Evolutionary conservation across 2,329 filamentous ascomycete species (phyloP).

Genomic region (Pseudopyrenochaeta lycopersici): DNA sequence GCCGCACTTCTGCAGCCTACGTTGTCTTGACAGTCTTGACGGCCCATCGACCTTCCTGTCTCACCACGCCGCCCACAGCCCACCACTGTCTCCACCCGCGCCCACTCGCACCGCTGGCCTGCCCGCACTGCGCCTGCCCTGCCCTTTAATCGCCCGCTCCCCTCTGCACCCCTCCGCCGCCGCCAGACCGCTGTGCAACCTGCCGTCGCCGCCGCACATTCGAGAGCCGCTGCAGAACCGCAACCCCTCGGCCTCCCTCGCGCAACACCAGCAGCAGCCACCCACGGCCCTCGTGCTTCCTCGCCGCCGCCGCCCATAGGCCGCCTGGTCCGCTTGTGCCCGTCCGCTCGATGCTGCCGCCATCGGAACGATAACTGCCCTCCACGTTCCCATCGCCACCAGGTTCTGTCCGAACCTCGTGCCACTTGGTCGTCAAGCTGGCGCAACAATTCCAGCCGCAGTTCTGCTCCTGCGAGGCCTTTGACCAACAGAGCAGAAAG

Average conservation of each 20-base stretch:
- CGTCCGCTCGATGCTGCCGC: conserved; percentile 41
- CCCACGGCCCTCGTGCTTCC: not conserved
- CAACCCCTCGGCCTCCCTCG: conserved; percentile 13
- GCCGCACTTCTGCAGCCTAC: conserved; percentile 39
- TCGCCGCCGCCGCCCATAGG: conserved; percentile 14
- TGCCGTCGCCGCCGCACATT: conserved; percentile 35
- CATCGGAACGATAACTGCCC: conserved; percentile 26
- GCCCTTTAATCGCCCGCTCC: not conserved
- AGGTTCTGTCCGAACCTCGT: conserved; percentile 47
- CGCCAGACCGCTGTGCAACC: conserved; percentile 14
- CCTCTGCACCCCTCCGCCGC: conserved; percentile 8
- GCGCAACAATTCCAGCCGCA: conserved; percentile 45
- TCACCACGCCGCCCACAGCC: conserved; percentile 28
- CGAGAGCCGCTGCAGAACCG: conserved; percentile 39
- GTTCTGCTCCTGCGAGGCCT: conserved; percentile 45
- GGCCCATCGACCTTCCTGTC: conserved; percentile 27
- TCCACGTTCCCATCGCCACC: conserved; percentile 34
- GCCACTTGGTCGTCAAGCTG: conserved; percentile 47
- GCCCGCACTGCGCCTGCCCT: not conserved
- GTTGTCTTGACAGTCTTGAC: conserved; percentile 27
- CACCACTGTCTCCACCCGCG: not conserved
- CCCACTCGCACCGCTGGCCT: not conserved
- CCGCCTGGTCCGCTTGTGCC: conserved; percentile 6
- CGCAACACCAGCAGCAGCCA: conserved; percentile 7
- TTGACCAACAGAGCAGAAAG: conserved; percentile 43